phyloP scores from a whole-genome alignment of 2,329 filamentous ascomycete genomes.

The Akanthomyces dipterigenus region DNA sequence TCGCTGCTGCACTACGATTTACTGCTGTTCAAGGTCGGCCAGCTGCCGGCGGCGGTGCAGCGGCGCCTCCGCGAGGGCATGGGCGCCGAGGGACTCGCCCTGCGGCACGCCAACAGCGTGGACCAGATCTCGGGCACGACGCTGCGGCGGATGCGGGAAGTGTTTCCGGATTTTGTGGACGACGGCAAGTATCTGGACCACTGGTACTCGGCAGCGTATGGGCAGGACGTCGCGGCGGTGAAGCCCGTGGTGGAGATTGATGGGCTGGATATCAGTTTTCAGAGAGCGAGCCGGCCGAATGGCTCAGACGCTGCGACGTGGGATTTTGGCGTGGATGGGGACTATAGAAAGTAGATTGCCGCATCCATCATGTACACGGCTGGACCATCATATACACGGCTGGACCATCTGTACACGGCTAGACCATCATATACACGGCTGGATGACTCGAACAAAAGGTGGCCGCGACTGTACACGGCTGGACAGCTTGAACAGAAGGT shows the following conservation, averaged over 20 bases:
- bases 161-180: slow-evolving; percentile 49
- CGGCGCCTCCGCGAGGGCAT: slow-evolving; percentile 40
- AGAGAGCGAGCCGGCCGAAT: slow-evolving; percentile 38
- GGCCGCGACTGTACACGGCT: too few species aligned
- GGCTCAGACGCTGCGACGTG: slow-evolving; percentile 53
- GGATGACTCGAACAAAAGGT: too few species aligned
- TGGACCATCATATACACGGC: too few species aligned
- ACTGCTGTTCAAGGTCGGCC: slow-evolving; percentile 53
- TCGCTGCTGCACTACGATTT: slow-evolving; percentile 64
- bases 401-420: too few species aligned
- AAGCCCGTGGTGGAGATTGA: slow-evolving; percentile 39
- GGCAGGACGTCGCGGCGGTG: slow-evolving; percentile 32
- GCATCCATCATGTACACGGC: too few species aligned
- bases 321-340: slow-evolving; percentile 41
- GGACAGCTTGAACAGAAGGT: neutral
- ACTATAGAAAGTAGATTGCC: slow-evolving; percentile 16
- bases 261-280: slow-evolving; percentile 38
- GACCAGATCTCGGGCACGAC: slow-evolving; percentile 58
- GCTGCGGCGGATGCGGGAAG: slow-evolving; percentile 45
- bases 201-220: slow-evolving; percentile 39
- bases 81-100: slow-evolving; percentile 45
- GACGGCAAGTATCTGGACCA: slow-evolving; percentile 39
- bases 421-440: too few species aligned
- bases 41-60: slow-evolving; percentile 48
- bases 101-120: slow-evolving; percentile 57